Base-by-base conservation (phyloP, 352 stramenopile genomes). In the Plasmopara viticola region DNA sequence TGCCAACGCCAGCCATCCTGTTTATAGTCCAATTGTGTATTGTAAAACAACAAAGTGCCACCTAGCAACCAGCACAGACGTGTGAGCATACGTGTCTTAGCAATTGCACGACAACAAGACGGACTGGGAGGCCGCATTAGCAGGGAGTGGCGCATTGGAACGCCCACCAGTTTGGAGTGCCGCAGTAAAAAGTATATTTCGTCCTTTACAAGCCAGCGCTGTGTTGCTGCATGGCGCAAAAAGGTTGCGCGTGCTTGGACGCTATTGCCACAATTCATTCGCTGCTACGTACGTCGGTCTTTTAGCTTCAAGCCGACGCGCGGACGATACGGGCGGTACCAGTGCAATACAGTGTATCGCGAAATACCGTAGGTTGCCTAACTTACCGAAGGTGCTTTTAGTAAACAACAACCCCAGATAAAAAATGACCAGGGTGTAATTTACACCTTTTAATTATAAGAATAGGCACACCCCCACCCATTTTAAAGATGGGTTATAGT, bases 1-100 rank as follows among this genome's bases (percentile, higher is more conserved):
- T 91, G 84, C 84, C 84, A 94, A 5, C 53, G 71, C 80, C 81
- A 94, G 5, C 84, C 84, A 58, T 94, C 84, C 46, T 88, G 89
- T 67, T 90, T 94, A 58, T 86, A 94, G 56, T 91, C 81, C 5
- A 72, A 60, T 10, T 86, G 68, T 20, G 69, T 79, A 39, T 88
- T 76, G 55, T 88, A 94, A 43, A 92, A 68, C 50, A 91, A 34
- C 31, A 94, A 54, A 4, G 68, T 76, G 0, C 84, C 84, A 44
- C 84, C 84, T 94, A 60, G 31, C 30, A 38, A 18, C 28, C 39
- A 60, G 2, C 3, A 33, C 7, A 39, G 28, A 31, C 5, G 25
- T 13, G 40, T 61, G 35, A 55, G 29, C 29, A 5, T 12, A 31
- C 14, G 55, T 31, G 9, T 30, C 14, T 29, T 10, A 17, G 14